Evolutionary conservation across 345 rosid genomes (phyloP), one percentile per base, ranked within the genome.

Genomic region (Salix suchowensis): DNA sequence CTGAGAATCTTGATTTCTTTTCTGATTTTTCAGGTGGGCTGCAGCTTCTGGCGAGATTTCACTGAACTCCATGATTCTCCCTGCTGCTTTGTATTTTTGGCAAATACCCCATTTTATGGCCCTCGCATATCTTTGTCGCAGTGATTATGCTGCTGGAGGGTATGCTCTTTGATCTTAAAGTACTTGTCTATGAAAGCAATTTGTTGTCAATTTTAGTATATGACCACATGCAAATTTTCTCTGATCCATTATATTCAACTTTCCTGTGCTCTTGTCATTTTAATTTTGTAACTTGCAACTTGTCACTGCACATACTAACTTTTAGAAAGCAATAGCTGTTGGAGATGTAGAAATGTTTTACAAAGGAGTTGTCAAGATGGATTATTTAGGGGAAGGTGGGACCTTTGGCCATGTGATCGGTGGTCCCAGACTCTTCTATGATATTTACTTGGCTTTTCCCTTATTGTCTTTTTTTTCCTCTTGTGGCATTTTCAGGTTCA

Each of bases 71-170:
- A 77, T 91, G 88, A 83, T 96, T 75, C 97, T 96, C 78, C 98
- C 97, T 5, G 92, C 94, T 74, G 98, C 97, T 82, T 94, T 95
- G 55, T 96, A 93, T 70, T 91, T 96, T 82, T 96, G 98, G 99
- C 99, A 96, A 84, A 91, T 96, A 70, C 99, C 99, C 46, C 99
- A 93, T 84, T 96, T 96, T 68, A 96, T 96, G 98, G 99, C 97
- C 77, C 94, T 96, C 79, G 97, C 98, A 42, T 87, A 86, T 78
- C 80, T 94, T 65, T 96, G 91, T 75, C 95, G 97, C 28, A 79
- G 87, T 68, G 99, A 96, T 85, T 96, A 96, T 85, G 97, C 94
- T 80, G 91, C 92, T 65, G 98, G 98, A 86, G 97, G 98, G 99
- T 96, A 89, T 75, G 62, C 77, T 46, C 65, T n/a, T 36, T 73